Base-by-base conservation (phyloP, 768 basidiomycete genomes). In the Tylopilus sp. region DNA sequence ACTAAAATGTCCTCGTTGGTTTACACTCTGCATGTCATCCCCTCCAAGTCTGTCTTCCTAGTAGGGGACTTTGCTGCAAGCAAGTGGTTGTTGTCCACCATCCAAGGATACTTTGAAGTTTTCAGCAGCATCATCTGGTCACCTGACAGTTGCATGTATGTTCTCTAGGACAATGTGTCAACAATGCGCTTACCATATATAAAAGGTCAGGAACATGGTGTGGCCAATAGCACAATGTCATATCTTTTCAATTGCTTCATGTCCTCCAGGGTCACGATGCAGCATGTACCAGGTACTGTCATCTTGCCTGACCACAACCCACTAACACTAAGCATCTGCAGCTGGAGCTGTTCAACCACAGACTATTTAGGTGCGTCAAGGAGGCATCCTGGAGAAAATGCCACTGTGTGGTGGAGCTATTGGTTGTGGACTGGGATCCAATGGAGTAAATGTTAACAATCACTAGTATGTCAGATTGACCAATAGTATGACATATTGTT, bases 81-180 rank as follows among this genome's bases (percentile, higher is more conserved):
- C 52, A 74, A 77, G 40, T 81, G 74, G 72, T 62, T 83, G 17
- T 80, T 76, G 54, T 55, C 65, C 2, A 67, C 71, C 42, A 72
- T 84, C 3, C 73, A 73, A 36, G 65, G 61, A 46, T 59, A 67
- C 6, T 66, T 84, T 11, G 67, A 68, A 6, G 57, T 67, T 5
- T 59, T 71, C 0, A 72, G 74, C n/a, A 60, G 81, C 33, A 70
- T 64, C 29, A 63, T 83, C 17, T 72, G 75, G 46, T 72, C 79
- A 9, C 83, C 82, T 1, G 80, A 83, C 51, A 76, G 73, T 31
- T 78, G 81, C 53, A 72, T 82, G 83, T 82, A 60, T 41, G 80
- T 71, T n/a, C 26, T 38, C 14, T 13, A 7, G 22, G 29, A 21
- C n/a, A 7, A 31, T 26, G 33, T 25, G n/a, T 28, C 2, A 29